phyloP scores from a whole-genome alignment of 306 rosid species.

The Rosa lucieae region DNA sequence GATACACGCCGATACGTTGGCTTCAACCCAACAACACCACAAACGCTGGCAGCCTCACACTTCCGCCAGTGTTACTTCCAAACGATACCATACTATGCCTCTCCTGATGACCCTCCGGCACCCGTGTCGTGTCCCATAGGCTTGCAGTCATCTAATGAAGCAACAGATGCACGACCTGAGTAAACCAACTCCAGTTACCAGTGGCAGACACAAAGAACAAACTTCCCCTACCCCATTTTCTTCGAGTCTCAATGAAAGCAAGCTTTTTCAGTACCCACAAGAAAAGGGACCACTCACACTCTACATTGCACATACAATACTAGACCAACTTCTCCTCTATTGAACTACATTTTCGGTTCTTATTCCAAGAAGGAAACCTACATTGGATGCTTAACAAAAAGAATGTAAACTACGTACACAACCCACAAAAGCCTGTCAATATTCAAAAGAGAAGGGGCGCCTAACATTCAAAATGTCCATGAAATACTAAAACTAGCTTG shows the following conservation, averaged over 20 bases:
- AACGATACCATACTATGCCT: constrained; percentile 86
- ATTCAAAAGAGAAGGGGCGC: neutral
- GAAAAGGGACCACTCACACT: neutral
- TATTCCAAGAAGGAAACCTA: neutral
- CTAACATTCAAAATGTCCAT: neutral
- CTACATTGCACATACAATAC: neutral
- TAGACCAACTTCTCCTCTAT: neutral
- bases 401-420: neutral
- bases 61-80: constrained; percentile 99
- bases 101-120: constrained; percentile 99
- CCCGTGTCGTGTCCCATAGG: constrained; percentile 93
- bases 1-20: constrained; percentile 97
- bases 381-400: neutral
- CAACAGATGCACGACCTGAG: constrained; percentile 85
- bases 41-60: constrained; percentile 98
- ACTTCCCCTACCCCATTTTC: neutral
- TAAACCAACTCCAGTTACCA: constrained; percentile 76
- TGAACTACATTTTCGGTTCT: neutral
- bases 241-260: neutral
- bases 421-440: neutral
- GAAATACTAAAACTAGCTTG: no score
- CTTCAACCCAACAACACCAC: constrained; percentile 97
- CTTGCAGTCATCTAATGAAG: constrained; percentile 94
- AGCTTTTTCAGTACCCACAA: neutral
- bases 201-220: constrained; percentile 17